phyloP scores from a whole-genome alignment of 345 rosid genomes.

The Eucalyptus caleyi region DNA sequence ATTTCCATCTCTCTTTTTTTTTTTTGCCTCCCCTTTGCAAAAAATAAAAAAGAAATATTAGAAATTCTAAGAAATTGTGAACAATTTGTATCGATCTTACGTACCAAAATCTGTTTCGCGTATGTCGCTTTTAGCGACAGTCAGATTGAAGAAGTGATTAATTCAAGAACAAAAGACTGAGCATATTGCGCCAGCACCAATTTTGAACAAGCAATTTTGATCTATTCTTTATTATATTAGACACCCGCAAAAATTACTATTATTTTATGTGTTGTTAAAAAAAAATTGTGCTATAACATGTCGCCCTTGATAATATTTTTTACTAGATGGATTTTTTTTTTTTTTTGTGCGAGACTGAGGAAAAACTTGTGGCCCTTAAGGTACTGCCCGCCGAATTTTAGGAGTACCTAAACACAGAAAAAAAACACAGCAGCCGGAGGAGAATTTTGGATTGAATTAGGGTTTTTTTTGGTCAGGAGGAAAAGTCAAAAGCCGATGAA shows the following conservation, averaged over 20 bases:
- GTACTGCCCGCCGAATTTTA: not conserved
- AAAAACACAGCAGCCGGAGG: not conserved
- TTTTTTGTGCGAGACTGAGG: too few relatives aligned
- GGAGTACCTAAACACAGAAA: too few relatives aligned
- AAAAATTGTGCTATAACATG: not conserved
- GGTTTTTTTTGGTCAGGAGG: not conserved
- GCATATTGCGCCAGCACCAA: accelerated
- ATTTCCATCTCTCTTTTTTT: not conserved
- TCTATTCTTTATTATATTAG: not conserved
- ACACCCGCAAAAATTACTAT: too few relatives aligned
- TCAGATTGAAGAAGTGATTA: accelerated
- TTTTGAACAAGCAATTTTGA: not conserved
- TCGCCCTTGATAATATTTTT: too few relatives aligned
- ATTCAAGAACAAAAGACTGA: not conserved
- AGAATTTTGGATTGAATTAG: not conserved
- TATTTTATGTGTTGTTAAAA: not conserved
- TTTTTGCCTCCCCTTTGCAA: not conserved
- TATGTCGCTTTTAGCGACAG: not conserved
- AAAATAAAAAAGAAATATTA: not conserved
- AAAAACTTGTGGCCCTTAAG: too few relatives aligned
- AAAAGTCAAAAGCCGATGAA: not conserved
- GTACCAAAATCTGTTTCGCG: not conserved
- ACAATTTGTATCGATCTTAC: not conserved
- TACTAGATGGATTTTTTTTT: too few relatives aligned
- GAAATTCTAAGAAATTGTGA: not conserved